Percentiles rank a stretch among this genome's conserved stretches.
Evolutionary conservation across 148 eudicot genomes (phyloP).

Genomic region (Rheum nobile): DNA sequence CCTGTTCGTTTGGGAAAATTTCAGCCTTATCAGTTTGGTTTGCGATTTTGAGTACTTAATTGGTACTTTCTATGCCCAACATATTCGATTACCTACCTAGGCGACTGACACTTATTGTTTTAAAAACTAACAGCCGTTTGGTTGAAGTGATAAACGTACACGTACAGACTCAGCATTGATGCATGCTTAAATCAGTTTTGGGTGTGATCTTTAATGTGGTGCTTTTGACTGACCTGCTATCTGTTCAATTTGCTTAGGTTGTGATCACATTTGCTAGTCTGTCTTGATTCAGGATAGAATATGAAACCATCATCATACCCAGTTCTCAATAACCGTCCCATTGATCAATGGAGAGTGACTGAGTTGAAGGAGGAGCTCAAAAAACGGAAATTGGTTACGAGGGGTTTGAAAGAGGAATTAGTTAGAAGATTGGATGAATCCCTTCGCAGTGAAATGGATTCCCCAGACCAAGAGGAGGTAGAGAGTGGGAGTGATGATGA

Average conservation of each 20-base stretch:
- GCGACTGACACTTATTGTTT: no score
- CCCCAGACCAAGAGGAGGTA: conserved; percentile 9
- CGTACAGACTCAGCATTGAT: neutral
- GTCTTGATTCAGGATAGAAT: neutral
- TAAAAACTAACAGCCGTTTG: no score
- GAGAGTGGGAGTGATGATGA: conserved; percentile 17
- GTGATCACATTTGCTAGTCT: neutral
- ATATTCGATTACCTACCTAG: no score
- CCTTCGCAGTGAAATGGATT: conserved; percentile 43
- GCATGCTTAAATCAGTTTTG: neutral
- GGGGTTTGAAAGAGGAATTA: conserved; percentile 81
- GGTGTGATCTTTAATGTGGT: neutral
- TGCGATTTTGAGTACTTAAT: no score
- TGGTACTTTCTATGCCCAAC: no score
- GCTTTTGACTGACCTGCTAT: neutral
- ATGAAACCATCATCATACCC: conserved; percentile 42
- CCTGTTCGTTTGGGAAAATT: no score
- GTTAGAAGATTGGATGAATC: conserved; percentile 62
- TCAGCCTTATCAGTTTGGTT: no score
- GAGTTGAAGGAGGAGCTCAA: conserved; percentile 91
- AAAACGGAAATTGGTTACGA: conserved; percentile 55
- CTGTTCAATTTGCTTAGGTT: neutral
- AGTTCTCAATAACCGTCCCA: conserved; percentile 59
- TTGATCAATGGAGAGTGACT: conserved; percentile 86
- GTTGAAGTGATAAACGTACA: no score